These are phyloP conservation scores for Phytophthora capsici DNA, from an alignment of 352 stramenopile species.

Conservation along the genomic window DNA sequence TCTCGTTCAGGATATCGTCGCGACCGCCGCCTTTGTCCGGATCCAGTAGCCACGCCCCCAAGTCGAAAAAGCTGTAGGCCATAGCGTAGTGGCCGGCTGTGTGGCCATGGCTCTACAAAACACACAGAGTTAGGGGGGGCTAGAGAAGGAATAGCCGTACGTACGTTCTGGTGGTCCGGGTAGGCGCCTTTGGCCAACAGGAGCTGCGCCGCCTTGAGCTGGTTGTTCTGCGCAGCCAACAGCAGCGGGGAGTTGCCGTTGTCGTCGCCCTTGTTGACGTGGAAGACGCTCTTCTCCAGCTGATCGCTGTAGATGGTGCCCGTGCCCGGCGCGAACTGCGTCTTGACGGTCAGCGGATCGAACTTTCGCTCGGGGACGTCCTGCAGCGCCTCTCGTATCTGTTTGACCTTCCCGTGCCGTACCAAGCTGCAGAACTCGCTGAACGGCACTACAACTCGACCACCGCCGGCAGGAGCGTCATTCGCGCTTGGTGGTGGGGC, in stretches of 20 bases:
- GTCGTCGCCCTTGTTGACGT: constrained; percentile 89
- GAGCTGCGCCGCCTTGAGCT: constrained; percentile 89
- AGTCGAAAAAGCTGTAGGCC: constrained; percentile 91
- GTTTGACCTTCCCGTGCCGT: constrained; percentile 88
- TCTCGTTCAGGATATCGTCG: constrained; percentile 91
- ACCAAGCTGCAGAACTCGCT: constrained; percentile 83
- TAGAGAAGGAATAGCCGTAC: constrained; percentile 18
- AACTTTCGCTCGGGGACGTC: constrained; percentile 88
- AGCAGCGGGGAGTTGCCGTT: constrained; percentile 92
- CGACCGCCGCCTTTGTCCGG: constrained; percentile 84
- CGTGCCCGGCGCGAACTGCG: constrained; percentile 77
- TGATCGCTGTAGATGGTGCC: constrained; percentile 92
- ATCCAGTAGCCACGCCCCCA: constrained; percentile 92
- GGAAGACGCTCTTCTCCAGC: constrained; percentile 91
- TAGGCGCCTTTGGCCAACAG: constrained; percentile 90
- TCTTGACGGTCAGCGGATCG: constrained; percentile 72
- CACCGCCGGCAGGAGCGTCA: constrained; percentile 12
- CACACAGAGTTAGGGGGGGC: constrained; percentile 8
- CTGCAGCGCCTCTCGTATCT: constrained; percentile 89
- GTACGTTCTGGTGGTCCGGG: constrained; percentile 91
- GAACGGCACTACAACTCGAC: constrained; percentile 65
- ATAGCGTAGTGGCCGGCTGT: constrained; percentile 94
- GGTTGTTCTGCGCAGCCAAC: constrained; percentile 90
- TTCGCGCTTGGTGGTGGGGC: neutral
- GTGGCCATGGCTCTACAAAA: constrained; percentile 79